Percentiles rank a stretch among this genome's conserved stretches.
Conservation (phyloP, 495 filamentous ascomycete genomes). For the Daldinia grandis region DNA sequence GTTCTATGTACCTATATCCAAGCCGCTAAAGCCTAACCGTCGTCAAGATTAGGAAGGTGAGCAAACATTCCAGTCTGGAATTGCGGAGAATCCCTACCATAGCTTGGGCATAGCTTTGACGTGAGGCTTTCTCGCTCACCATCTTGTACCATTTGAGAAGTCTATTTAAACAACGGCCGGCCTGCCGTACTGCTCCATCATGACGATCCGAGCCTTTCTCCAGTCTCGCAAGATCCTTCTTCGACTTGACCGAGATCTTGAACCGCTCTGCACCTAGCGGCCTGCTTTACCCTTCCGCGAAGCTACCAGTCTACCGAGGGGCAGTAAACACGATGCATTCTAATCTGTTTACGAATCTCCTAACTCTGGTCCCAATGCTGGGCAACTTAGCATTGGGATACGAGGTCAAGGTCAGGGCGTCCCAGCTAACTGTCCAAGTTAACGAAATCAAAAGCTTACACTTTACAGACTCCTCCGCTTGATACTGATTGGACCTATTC, state of each 20-base stretch:
- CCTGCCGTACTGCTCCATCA: constrained; percentile 8
- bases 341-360: constrained; percentile 22
- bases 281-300: constrained; percentile 10
- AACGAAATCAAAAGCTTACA: constrained; percentile 16
- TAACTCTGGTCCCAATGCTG: constrained; percentile 26
- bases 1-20: constrained; percentile 14
- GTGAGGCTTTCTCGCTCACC: constrained; percentile 18
- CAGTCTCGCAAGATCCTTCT: constrained; percentile 13
- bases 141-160: constrained; percentile 19
- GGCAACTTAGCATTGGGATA: constrained; percentile 42
- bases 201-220: constrained; percentile 17
- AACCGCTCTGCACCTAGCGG: constrained; percentile 11
- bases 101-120: constrained; percentile 35
- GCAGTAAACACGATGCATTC: constrained; percentile 30
- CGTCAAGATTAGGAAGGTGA: constrained; percentile 42
- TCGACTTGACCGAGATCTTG: constrained; percentile 7
- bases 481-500: constrained; percentile 69
- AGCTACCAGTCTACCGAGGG: constrained; percentile 17
- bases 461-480: constrained; percentile 53
- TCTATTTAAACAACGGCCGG: constrained; percentile 28
- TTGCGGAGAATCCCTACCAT: constrained; percentile 40
- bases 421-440: not conserved
- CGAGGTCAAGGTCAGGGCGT: constrained; percentile 41
- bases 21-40: constrained; percentile 20
- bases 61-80: constrained; percentile 38